phyloP scores from a whole-genome alignment of 139 green algal genomes.

The Micromonas pusilla region DNA sequence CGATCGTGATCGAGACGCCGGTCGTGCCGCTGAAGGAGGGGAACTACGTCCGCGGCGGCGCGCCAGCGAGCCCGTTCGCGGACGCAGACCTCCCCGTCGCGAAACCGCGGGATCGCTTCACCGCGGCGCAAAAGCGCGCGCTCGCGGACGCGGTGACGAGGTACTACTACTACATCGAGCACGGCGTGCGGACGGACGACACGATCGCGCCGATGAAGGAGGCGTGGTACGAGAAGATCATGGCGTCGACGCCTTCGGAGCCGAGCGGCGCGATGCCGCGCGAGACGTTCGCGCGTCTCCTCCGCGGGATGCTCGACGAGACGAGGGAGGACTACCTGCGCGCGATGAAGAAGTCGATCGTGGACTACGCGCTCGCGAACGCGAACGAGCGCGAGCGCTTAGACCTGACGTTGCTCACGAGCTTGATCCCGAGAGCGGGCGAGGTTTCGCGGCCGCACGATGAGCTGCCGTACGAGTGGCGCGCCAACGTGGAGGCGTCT shows the following conservation, averaged over 20 bases:
- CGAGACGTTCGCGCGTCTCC: conserved; percentile 37
- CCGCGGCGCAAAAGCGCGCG: too few species aligned
- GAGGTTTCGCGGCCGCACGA: conserved; percentile 26
- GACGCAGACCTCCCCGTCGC: too few species aligned
- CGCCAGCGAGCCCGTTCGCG: too few species aligned
- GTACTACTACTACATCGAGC: conserved; percentile 63
- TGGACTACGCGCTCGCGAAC: conserved; percentile 53
- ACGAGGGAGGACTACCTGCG: conserved; percentile 57
- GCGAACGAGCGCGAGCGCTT: conserved; percentile 50
- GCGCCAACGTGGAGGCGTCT: conserved; percentile 46
- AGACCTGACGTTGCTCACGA: conserved; percentile 43
- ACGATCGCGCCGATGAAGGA: not conserved
- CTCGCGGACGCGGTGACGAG: conserved; percentile 48
- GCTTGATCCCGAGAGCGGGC: too few species aligned
- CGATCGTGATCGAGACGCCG: too few species aligned
- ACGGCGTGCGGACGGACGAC: conserved; percentile 44
- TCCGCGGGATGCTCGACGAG: conserved; percentile 55
- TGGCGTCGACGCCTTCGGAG: conserved; percentile 45
- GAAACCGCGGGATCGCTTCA: too few species aligned
- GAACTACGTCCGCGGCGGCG: too few species aligned
- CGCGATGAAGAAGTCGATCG: conserved; percentile 51
- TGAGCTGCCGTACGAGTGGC: conserved; percentile 46
- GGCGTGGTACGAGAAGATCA: conserved; percentile 28
- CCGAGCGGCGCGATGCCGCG: conserved; percentile 33
- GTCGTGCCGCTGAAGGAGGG: too few species aligned